Base-by-base conservation (phyloP, 2,329 filamentous ascomycete species). In the Phaeomoniella chlamydospora region DNA sequence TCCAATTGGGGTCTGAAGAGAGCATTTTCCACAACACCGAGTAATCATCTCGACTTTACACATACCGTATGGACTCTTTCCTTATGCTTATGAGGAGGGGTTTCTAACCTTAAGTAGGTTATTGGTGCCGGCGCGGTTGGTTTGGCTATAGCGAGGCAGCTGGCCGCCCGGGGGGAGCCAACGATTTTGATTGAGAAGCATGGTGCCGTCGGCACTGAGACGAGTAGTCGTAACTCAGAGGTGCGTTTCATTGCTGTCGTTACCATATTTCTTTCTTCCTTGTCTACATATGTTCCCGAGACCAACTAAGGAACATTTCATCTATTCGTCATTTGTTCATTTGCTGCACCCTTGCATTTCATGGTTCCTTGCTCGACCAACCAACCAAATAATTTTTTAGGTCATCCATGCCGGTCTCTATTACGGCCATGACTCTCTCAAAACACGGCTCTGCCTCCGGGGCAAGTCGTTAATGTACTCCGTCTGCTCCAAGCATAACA, bases 361-460 rank as follows among this genome's bases (percentile, higher is more conserved):
- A n/a, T n/a, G 15, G 13, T n/a, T 9, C 11, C 22, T 32, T 18
- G 12, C 19, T 29, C 12, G 22, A n/a, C 22, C 22, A 32, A 32
- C 30, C 6, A 6, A 6, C 14, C 30, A 13, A 9, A 32, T 18
- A 30, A 29, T 12, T 6, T 15, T 34, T 13, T 40, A 76, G 72
- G 88, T 96, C 37, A 92, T 98, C 48, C 90, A 98, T 56, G 90
- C 84, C 1, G 90, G 90, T 11, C 70, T 96, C 43, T 96, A 94
- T 68, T 94, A 94, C 58, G 83, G 81, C 12, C 54, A 67, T 4
- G 58, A 62, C 29, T 79, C 77, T 1, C 72, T 94, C 36, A 98
- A 98, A 61, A 85, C 87, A 1, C 61, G 62, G 12, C 72, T 98
- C 10, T 98, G 90, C 60, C 67, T 94, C 43, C 63, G 66, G 18